Evolutionary conservation across 2,329 filamentous ascomycete species (phyloP).

Genomic region (Teratosphaeria epicoccoides): DNA sequence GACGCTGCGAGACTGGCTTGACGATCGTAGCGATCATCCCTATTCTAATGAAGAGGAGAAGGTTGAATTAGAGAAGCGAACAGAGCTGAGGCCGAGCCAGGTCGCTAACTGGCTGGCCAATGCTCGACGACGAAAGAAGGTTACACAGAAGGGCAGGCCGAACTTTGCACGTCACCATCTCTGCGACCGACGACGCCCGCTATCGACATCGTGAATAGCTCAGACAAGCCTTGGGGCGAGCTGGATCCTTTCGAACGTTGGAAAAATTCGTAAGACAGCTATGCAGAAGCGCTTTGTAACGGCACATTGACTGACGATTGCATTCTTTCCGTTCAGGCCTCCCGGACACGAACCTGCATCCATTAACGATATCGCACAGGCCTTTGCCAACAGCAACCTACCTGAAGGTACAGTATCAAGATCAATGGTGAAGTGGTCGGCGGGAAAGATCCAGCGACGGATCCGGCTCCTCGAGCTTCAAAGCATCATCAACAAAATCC

Average conservation of each 20-base stretch:
- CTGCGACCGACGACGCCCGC: slow-evolving; percentile 50
- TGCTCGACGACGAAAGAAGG: slow-evolving; percentile 71
- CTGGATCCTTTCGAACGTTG: slow-evolving; percentile 59
- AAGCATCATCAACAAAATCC: slow-evolving; percentile 43
- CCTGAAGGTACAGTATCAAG: slow-evolving; percentile 16
- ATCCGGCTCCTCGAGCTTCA: slow-evolving; percentile 37
- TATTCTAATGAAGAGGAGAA: slow-evolving; percentile 86
- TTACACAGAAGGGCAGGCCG: slow-evolving; percentile 45
- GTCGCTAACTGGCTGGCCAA: slow-evolving; percentile 92
- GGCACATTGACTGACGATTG: not conserved
- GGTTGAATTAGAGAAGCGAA: slow-evolving; percentile 64
- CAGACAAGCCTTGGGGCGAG: slow-evolving; percentile 30
- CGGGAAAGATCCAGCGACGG: slow-evolving; percentile 41
- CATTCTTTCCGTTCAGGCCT: slow-evolving; percentile 36
- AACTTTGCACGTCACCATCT: slow-evolving; percentile 47
- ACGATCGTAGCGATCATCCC: slow-evolving; percentile 67
- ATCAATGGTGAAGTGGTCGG: slow-evolving; percentile 29
- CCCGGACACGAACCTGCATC: slow-evolving; percentile 60
- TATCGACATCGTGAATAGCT: slow-evolving; percentile 62
- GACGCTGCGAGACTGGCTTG: slow-evolving; percentile 74
- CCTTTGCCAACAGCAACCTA: slow-evolving; percentile 34
- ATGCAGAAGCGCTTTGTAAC: not conserved
- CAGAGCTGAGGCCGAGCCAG: slow-evolving; percentile 70
- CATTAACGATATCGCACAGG: slow-evolving; percentile 52
- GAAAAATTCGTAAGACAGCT: slow-evolving; percentile 36